A percentile compares a stretch with the other conserved stretches of the same genome.
Evolutionary conservation across 805 yeast genomes (phyloP).

Genomic region (Teunomyces funiuensis): DNA sequence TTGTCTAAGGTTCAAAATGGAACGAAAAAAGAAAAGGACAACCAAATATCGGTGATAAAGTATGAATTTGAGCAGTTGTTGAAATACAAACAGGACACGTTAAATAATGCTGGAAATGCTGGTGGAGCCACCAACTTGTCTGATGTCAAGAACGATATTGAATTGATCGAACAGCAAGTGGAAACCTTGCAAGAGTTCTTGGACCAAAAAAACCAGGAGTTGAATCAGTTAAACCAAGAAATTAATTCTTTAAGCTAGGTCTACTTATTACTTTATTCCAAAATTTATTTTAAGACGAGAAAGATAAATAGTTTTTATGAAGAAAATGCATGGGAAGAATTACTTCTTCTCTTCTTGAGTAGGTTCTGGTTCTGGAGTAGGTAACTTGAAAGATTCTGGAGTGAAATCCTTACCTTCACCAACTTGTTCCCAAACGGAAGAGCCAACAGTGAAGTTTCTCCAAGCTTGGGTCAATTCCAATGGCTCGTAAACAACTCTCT

Average conservation of each 20-base stretch:
- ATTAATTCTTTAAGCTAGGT: slow-evolving; percentile 24
- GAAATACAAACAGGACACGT: slow-evolving; percentile 68
- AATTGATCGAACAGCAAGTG: slow-evolving; percentile 75
- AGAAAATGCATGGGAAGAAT: slow-evolving; percentile 10
- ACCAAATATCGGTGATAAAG: slow-evolving; percentile 33
- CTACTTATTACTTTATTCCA: neutral
- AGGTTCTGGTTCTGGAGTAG: slow-evolving; percentile 78
- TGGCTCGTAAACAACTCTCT: slow-evolving; percentile 87
- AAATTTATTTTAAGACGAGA: slow-evolving; percentile 1
- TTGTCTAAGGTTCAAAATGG: slow-evolving; percentile 49
- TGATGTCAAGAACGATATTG: slow-evolving; percentile 61
- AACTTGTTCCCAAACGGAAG: slow-evolving; percentile 89
- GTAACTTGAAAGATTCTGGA: slow-evolving; percentile 79
- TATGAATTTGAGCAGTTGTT: slow-evolving; percentile 81
- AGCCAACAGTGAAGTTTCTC: slow-evolving; percentile 86
- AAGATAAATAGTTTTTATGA: slow-evolving; percentile 5
- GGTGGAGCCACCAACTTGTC: slow-evolving; percentile 37
- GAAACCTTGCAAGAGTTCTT: slow-evolving; percentile 68
- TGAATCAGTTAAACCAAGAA: slow-evolving; percentile 47
- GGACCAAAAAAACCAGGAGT: slow-evolving; percentile 58
- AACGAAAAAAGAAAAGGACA: slow-evolving; percentile 21
- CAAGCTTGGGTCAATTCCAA: slow-evolving; percentile 89
- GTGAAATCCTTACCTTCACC: slow-evolving; percentile 83
- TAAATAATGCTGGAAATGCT: slow-evolving; percentile 23
- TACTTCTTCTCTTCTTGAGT: slow-evolving; percentile 37